phyloP scores from a whole-genome alignment of 2,329 filamentous ascomycete genomes.

The Pseudogymnoascus sp. region DNA sequence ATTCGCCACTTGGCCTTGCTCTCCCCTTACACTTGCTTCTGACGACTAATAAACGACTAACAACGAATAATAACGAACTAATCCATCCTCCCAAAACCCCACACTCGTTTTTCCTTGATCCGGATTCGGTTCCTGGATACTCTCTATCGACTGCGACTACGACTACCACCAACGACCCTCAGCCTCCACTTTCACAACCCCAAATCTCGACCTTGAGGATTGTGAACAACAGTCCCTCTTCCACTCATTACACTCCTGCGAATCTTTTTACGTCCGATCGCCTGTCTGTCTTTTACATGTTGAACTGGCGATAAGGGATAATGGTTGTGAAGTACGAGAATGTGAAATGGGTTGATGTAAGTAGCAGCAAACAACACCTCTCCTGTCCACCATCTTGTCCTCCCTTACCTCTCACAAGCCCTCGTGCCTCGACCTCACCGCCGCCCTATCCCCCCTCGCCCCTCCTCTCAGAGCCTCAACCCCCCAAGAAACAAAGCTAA shows the following conservation, averaged over 20 bases:
- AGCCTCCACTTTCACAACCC: neutral
- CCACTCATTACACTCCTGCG: neutral
- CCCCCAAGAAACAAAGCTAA: slow-evolving; percentile 10
- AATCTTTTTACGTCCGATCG: neutral
- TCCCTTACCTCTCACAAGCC: neutral
- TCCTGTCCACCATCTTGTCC: slow-evolving; percentile 5
- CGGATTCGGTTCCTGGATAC: neutral
- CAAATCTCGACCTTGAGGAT: neutral
- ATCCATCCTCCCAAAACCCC: neutral
- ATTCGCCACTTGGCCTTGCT: neutral
- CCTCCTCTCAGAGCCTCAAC: neutral
- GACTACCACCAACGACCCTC: neutral
- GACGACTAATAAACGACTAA: neutral
- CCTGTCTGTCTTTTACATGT: neutral
- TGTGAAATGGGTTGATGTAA: slow-evolving; percentile 54
- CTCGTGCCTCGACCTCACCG: neutral
- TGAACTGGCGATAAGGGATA: neutral
- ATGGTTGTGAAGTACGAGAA: slow-evolving; percentile 31
- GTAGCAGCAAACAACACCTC: slow-evolving; percentile 22
- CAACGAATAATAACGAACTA: no score
- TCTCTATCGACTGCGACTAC: neutral
- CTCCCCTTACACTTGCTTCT: neutral
- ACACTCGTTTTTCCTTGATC: neutral
- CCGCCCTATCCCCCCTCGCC: neutral
- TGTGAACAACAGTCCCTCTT: neutral